Evolutionary conservation across 2,329 filamentous ascomycete genomes (phyloP).

Genomic region (Lachnellula occidentalis): DNA sequence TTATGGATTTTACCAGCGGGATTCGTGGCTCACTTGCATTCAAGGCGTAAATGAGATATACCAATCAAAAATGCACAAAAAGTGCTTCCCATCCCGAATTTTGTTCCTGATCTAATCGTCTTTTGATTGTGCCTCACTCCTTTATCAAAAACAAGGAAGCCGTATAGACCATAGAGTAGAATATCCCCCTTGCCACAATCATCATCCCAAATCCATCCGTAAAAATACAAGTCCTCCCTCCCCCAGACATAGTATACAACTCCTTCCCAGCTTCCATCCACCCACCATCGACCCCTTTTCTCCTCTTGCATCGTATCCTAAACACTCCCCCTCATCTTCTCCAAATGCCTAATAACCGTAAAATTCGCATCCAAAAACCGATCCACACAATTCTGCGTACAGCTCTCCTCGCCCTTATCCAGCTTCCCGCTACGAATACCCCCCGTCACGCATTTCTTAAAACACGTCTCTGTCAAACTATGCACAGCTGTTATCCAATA

Average conservation of each 20-base stretch:
- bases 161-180: not conserved
- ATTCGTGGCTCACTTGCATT: slow-evolving; percentile 27
- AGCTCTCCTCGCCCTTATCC: slow-evolving; percentile 72
- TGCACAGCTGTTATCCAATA: slow-evolving; percentile 48
- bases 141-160: not conserved
- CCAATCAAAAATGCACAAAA: slow-evolving; percentile 26
- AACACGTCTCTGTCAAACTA: slow-evolving; percentile 72
- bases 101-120: slow-evolving; percentile 2
- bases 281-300: not conserved
- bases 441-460: slow-evolving; percentile 84
- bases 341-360: slow-evolving; percentile 78
- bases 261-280: not conserved
- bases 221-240: not conserved
- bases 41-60: slow-evolving; percentile 30
- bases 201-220: too few relatives aligned
- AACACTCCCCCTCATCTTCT: slow-evolving; percentile 46
- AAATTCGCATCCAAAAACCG: slow-evolving; percentile 87
- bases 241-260: not conserved
- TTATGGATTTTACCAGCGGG: slow-evolving; percentile 17
- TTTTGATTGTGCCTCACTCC: not conserved
- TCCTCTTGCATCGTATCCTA: not conserved
- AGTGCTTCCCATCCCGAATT: slow-evolving; percentile 16
- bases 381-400: slow-evolving; percentile 88
- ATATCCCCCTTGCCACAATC: not conserved
- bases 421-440: slow-evolving; percentile 67